Conservation (phyloP, 75 land plant species). For the Gnetum montanum region DNA sequence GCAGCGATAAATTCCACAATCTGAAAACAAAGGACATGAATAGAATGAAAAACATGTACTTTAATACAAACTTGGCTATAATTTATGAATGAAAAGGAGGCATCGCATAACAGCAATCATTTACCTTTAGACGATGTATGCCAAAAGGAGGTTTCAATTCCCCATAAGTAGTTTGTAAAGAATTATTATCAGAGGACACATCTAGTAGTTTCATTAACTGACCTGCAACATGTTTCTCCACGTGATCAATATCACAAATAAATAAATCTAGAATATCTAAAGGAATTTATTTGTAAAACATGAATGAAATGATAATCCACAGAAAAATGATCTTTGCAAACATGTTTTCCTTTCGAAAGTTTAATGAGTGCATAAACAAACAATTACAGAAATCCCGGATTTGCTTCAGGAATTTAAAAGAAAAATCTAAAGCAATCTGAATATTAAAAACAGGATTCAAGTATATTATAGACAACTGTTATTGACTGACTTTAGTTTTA, state of each 20-base stretch:
- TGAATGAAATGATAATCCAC: background rate
- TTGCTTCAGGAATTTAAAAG: too few species aligned
- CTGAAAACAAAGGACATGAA: constrained; percentile 24
- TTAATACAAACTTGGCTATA: too few species aligned
- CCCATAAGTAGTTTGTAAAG: constrained; percentile 85
- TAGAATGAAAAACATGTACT: background rate
- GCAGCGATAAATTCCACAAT: constrained; percentile 95
- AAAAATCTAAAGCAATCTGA: too few species aligned
- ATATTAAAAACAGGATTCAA: too few species aligned
- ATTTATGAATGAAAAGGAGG: too few species aligned
- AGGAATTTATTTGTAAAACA: too few species aligned
- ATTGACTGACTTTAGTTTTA: too few species aligned
- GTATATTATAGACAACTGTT: too few species aligned
- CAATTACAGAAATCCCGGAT: too few species aligned
- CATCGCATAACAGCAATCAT: background rate
- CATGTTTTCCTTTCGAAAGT: too few species aligned
- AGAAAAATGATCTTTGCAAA: background rate
- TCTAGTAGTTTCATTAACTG: constrained; percentile 66
- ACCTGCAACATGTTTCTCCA: constrained; percentile 30
- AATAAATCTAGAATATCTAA: too few species aligned
- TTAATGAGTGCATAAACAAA: background rate
- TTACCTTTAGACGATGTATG: constrained; percentile 93
- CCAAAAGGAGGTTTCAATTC: constrained; percentile 90
- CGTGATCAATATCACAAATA: too few species aligned
- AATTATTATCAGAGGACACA: constrained; percentile 44